phyloP scores from a whole-genome alignment of 441 rosid species.

The Oxalis stricta region DNA sequence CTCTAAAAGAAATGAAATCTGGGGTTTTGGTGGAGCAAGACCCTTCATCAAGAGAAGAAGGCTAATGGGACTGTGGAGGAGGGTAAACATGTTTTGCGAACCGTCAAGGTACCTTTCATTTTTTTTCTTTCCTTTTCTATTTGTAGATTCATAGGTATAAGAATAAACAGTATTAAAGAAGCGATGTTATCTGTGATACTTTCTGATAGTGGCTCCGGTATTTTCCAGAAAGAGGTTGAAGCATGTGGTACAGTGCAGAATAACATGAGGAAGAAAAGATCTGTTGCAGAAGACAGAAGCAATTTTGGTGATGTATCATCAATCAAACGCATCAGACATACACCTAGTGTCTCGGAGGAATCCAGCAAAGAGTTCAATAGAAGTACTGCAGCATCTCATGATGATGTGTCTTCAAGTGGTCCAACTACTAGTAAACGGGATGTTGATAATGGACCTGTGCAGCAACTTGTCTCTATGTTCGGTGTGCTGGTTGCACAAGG shows the following conservation, averaged over 20 bases:
- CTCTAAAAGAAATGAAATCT: slow-evolving; percentile 61
- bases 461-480: slow-evolving; percentile 89
- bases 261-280: slow-evolving; percentile 55
- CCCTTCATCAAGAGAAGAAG: slow-evolving; percentile 28
- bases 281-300: slow-evolving; percentile 36
- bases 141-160: not conserved
- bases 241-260: slow-evolving; percentile 26
- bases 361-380: slow-evolving; percentile 36
- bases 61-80: slow-evolving; percentile 41
- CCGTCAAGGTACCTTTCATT: slow-evolving; percentile 30
- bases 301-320: slow-evolving; percentile 37
- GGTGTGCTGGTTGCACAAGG: slow-evolving; percentile 97
- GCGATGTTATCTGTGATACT: slow-evolving; percentile 9
- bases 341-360: slow-evolving; percentile 50
- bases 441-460: slow-evolving; percentile 68
- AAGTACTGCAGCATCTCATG: slow-evolving; percentile 25
- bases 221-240: slow-evolving; percentile 41
- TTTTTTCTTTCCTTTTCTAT: slow-evolving; percentile 13
- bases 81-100: slow-evolving; percentile 32
- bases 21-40: slow-evolving; percentile 42
- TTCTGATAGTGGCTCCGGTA: slow-evolving; percentile 15
- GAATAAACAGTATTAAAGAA: not conserved
- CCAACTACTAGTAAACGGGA: slow-evolving; percentile 29
- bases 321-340: slow-evolving; percentile 60
- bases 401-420: slow-evolving; percentile 31